Evolutionary conservation across 352 stramenopile species (phyloP).

Genomic region (Pythium rhizo-oryzae): DNA sequence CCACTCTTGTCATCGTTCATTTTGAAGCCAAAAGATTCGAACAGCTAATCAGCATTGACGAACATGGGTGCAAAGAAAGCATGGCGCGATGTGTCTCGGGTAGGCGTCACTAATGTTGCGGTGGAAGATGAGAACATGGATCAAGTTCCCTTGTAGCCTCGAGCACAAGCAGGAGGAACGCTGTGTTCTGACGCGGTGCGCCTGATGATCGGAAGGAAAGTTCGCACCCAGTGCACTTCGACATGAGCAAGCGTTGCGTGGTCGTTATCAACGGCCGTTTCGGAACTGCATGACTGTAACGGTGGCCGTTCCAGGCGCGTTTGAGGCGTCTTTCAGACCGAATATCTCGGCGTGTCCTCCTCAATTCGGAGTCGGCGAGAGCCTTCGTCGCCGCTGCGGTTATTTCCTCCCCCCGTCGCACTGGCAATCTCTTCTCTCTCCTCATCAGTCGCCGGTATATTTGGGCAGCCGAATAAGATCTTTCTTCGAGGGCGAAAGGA

Average conservation of each 20-base stretch:
- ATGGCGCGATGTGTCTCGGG: too few relatives aligned
- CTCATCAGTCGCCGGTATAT: constrained; percentile 10
- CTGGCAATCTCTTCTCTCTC: background rate
- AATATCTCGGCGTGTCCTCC: constrained; percentile 9
- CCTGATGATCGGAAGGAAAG: constrained; percentile 1
- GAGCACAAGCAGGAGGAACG: background rate
- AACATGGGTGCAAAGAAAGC: too few relatives aligned
- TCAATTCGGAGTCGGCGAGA: background rate
- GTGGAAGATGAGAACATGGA: too few relatives aligned
- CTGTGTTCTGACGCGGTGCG: background rate
- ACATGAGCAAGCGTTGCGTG: background rate
- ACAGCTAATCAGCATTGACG: constrained; percentile 1
- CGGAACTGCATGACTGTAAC: constrained; percentile 6
- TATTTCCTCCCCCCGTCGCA: background rate
- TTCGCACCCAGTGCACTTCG: constrained; percentile 3
- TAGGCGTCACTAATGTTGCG: too few relatives aligned
- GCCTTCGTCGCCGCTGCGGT: background rate
- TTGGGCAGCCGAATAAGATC: constrained; percentile 22
- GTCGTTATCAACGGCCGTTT: constrained; percentile 20
- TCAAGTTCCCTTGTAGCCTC: background rate
- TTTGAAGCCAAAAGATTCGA: constrained; percentile 33
- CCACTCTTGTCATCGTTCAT: constrained; percentile 53
- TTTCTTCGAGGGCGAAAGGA: constrained; percentile 5
- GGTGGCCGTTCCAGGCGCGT: background rate
- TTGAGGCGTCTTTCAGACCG: background rate